These are phyloP conservation scores for Chlorella sp. DNA, from an alignment of 139 green algal genomes.

Conservation along the genomic window DNA sequence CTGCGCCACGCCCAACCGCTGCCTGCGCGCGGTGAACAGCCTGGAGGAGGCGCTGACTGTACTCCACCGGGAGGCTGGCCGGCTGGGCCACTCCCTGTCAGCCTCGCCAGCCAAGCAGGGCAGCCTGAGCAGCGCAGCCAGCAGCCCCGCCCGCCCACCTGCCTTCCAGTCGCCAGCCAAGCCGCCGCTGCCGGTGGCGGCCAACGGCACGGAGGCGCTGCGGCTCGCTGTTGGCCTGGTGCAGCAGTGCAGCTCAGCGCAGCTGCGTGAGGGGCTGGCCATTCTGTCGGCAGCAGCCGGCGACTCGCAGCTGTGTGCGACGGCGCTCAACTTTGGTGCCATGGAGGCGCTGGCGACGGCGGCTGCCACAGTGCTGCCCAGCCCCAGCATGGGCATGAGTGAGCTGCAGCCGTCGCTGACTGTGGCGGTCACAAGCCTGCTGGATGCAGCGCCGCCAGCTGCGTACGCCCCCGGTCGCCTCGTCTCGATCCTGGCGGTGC, in stretches of 20 bases:
- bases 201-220: not conserved
- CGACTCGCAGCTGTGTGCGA: not conserved
- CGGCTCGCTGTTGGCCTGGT: constrained; percentile 9
- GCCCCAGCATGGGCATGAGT: constrained; percentile 28
- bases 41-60: constrained; percentile 36
- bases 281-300: constrained; percentile 26
- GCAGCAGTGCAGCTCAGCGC: constrained; percentile 2
- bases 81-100: constrained; percentile 7
- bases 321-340: constrained; percentile 11
- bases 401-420: constrained; percentile 34
- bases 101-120: constrained; percentile 25
- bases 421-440: constrained; percentile 26
- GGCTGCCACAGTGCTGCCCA: constrained; percentile 33
- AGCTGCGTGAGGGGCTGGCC: constrained; percentile 40
- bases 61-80: constrained; percentile 12
- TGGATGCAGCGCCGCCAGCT: constrained; percentile 22
- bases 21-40: constrained; percentile 36
- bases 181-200: constrained; percentile 9
- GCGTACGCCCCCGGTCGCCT: constrained; percentile 2
- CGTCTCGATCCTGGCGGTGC: constrained; percentile 14
- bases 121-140: not conserved
- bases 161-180: constrained; percentile 31
- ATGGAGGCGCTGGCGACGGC: constrained; percentile 40
- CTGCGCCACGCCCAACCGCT: not conserved
- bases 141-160: not conserved